These are phyloP conservation scores for Fraxinus sp. DNA, from an alignment of 305 asterid genomes.

Conservation along the genomic window DNA sequence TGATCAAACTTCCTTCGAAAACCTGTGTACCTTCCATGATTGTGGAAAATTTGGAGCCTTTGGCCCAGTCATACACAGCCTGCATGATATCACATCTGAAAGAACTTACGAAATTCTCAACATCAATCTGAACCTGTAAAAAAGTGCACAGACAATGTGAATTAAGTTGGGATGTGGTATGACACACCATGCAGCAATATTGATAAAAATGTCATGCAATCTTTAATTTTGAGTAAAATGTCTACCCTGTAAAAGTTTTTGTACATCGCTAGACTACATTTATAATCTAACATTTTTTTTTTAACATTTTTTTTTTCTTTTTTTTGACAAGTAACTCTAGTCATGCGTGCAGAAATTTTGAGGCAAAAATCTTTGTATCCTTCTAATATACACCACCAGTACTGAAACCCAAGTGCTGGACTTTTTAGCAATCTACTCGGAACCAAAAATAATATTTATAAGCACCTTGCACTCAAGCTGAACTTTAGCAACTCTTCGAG, in stretches of 20 bases:
- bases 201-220: not conserved
- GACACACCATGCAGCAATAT: not conserved
- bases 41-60: conserved; percentile 85
- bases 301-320: not conserved
- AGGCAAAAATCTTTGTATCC: not conserved
- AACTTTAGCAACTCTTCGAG: conserved; percentile 87
- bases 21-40: conserved; percentile 91
- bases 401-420: not conserved
- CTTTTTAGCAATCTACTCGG: not conserved
- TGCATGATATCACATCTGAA: conserved; percentile 97
- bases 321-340: not conserved
- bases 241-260: not conserved
- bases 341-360: not conserved
- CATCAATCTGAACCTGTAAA: conserved; percentile 80
- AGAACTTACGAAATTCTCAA: conserved; percentile 80
- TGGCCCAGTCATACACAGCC: conserved; percentile 91
- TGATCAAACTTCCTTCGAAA: conserved; percentile 93
- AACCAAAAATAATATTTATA: not conserved
- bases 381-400: not conserved
- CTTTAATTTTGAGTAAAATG: not conserved
- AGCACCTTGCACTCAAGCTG: conserved; percentile 96
- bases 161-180: not conserved
- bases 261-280: not conserved
- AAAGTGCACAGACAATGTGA: not conserved
- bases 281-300: not conserved